Evolutionary conservation across 345 rosid genomes (phyloP), one percentile per base, ranked within the genome.

Genomic region (Cochlearia excelsa): DNA sequence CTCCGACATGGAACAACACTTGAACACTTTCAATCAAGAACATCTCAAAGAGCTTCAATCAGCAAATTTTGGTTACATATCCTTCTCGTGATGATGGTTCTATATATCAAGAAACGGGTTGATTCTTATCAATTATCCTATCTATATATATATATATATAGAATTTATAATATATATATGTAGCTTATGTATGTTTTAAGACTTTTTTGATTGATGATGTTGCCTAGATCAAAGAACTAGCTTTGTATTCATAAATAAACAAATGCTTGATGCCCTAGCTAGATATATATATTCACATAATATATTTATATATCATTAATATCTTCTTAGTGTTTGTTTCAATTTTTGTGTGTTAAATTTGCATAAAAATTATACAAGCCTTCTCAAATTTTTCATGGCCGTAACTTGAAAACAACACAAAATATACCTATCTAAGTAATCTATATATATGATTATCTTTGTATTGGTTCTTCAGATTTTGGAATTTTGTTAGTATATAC

Each of bases 41-140:
- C 52, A 55, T 69, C 57, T 69, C 7, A 83, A 84, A 27, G 96
- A 84, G 34, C 87, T 86, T 66, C 84, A 81, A 26, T 77, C 90
- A 1, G 77, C 70, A 48, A 82, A 80, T 64, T 82, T 73, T 16
- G 88, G 92, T 26, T 82, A 75, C 67, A 66, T 75, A 55, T 81
- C 79, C 11, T 77, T 76, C 65, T 80, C 79, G 23, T 16, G 23
- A 3, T 89, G 68, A 82, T 64, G 45, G 28, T 30, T 57, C 37
- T 52, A n/a, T n/a, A n/a, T n/a, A 45, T 51, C 30, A 51, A 51
- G 11, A 56, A 11, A 57, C 49, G 74, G 42, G 47, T 43, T 45
- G 61, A 26, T 44, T 46, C 61, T 16, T 16, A 16, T 16, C 23
- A 16, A 16, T 16, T 16, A 16, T n/a, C 7, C 9, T 45, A 64